Conservation (phyloP, 2,329 filamentous ascomycete species). For the Curvularia sp. region DNA sequence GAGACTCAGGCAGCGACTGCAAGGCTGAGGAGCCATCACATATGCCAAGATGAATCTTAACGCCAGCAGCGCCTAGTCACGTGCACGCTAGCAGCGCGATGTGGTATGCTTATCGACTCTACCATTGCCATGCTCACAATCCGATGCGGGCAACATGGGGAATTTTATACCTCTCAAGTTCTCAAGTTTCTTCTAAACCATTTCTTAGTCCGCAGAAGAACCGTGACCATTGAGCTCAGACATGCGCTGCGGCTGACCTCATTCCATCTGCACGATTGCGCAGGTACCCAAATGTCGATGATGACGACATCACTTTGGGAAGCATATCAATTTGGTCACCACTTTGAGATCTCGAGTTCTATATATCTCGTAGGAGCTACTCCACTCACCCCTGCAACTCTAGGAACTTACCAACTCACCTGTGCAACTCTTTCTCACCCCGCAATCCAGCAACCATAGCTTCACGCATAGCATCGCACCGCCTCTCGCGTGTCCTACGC, state of each 20-base stretch:
- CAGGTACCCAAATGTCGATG: constrained; percentile 15
- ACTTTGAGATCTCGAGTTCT: background rate
- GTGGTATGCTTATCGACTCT: too few species aligned
- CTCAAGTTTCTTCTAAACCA: background rate
- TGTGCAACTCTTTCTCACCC: background rate
- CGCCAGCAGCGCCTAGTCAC: background rate
- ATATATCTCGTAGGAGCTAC: too few species aligned
- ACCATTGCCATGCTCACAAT: background rate
- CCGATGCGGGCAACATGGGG: background rate
- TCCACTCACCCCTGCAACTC: too few species aligned
- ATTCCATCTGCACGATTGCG: constrained; percentile 18
- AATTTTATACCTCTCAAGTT: background rate
- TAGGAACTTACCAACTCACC: background rate
- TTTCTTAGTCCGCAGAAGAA: background rate
- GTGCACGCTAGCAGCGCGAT: too few species aligned
- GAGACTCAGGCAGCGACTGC: background rate
- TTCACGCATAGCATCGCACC: constrained; percentile 43
- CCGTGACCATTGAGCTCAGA: background rate
- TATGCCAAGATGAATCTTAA: background rate
- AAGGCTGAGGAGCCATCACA: background rate
- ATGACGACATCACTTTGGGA: constrained; percentile 31
- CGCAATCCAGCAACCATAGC: constrained; percentile 48
- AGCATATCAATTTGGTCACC: constrained; percentile 9
- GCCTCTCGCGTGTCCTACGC: constrained; percentile 52
- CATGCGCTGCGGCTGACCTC: constrained; percentile 14